Conservation (phyloP, 225 moss, liverwort and hornwort species). For the Neckera pumila region DNA sequence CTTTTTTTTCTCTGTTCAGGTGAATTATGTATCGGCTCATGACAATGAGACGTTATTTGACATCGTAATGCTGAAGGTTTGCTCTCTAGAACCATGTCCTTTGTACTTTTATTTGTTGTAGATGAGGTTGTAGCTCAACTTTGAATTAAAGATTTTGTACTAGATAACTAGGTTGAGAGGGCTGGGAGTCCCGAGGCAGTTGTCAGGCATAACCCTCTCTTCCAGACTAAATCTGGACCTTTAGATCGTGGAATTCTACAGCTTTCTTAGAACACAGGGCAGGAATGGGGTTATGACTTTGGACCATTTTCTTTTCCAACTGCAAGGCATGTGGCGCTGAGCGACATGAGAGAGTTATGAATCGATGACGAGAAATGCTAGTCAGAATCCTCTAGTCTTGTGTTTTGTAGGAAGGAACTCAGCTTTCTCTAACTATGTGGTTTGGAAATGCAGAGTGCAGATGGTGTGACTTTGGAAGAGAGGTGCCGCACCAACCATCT, state of each 20-base stretch:
- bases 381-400: neutral
- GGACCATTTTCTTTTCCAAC: neutral
- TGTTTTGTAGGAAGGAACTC: neutral
- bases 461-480: conserved; percentile 52
- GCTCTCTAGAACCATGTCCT: neutral
- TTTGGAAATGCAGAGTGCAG: conserved; percentile 33
- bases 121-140: neutral
- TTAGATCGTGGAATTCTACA: neutral
- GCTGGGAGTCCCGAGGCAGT: neutral
- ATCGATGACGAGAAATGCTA: neutral
- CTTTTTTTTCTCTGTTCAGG: conserved; percentile 20
- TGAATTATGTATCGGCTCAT: conserved; percentile 99
- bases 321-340: neutral
- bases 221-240: neutral
- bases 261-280: neutral
- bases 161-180: neutral
- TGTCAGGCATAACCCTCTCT: neutral
- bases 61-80: conserved; percentile 77
- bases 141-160: conserved; percentile 5
- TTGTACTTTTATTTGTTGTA: neutral
- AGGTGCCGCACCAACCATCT: conserved; percentile 88
- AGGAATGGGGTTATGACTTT: neutral
- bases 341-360: neutral
- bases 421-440: neutral
- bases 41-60: conserved; percentile 96